Base-by-base conservation (phyloP, 352 stramenopile species). In the Saprolegnia parasitica region DNA sequence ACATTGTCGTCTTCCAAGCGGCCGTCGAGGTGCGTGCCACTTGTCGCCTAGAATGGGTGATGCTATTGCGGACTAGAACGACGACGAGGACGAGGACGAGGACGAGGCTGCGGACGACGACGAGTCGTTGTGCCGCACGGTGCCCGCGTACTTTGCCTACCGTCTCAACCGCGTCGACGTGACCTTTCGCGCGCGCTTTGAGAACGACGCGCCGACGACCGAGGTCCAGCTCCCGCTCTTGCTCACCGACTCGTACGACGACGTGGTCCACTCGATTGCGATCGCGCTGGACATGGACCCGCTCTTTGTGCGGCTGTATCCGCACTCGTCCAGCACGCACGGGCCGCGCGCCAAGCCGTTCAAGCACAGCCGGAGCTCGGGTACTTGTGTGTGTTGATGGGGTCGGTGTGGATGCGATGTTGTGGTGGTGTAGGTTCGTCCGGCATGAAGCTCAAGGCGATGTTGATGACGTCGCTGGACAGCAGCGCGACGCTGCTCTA, bases 1-100 rank as follows among this genome's bases (percentile, higher is more conserved):
- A 96, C 63, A 96, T 96, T 16, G 77, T 96, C 57, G 92, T 86
- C 68, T 93, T 84, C 56, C 86, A 94, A 35, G 65, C 83, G 76
- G 20, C 76, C 73, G 37, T 20, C 58, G 16, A 61, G 75, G 86
- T 5, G 76, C 81, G 21, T 73, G 79, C 26, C 67, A 74, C 16
- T 67, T 46, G 45, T 72, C 67, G 20, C 73, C 37, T 46, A 61
- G 49, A 32, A 57, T 75, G 23, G 63, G 8, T 16, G 52, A 10
- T 24, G 23, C 13, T 39, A 1, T 4, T 11, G n/a, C 75, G 18
- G 71, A 75, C 23, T 23, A 66, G 3, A 45, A 61, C 5, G 67
- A 78, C n/a, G 32, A 77, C 11, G 56, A 45, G 54, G 67, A 72
- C 47, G 72, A 76, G 11, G 71, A 79, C 15, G 71, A 82, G 11